These are phyloP conservation scores for Hypomyces perniciosus DNA, from an alignment of 2,329 filamentous ascomycete species.

Conservation along the genomic window DNA sequence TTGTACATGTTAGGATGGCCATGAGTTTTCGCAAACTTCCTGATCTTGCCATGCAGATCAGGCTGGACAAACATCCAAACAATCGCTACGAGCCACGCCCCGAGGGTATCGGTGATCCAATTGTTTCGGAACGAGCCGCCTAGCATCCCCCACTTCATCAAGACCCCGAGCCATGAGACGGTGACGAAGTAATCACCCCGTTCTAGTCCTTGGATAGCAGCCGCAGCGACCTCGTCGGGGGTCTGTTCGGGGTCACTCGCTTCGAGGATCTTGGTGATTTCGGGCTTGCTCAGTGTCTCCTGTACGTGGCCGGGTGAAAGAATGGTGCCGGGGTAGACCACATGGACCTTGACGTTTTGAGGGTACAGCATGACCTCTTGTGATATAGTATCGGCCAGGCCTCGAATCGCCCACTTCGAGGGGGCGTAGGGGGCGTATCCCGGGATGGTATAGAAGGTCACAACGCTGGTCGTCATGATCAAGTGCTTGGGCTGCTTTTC, in stretches of 20 bases:
- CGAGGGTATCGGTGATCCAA: constrained; percentile 53
- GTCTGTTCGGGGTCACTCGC: constrained; percentile 74
- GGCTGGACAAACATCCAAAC: constrained; percentile 53
- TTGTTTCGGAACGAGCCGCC: constrained; percentile 54
- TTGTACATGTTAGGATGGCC: constrained; percentile 50
- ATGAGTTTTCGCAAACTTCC: constrained; percentile 48
- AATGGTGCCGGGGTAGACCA: constrained; percentile 82
- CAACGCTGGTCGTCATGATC: constrained; percentile 76
- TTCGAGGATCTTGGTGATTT: constrained; percentile 72
- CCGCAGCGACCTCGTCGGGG: constrained; percentile 68
- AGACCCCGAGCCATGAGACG: constrained; percentile 62
- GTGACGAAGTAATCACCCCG: constrained; percentile 74
- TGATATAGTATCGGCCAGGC: constrained; percentile 73
- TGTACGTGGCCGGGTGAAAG: constrained; percentile 65
- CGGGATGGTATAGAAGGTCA: constrained; percentile 68
- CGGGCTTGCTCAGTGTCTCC: constrained; percentile 75
- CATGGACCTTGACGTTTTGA: constrained; percentile 71
- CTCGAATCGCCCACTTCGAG: constrained; percentile 77
- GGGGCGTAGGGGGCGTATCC: constrained; percentile 84
- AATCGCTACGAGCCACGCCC: constrained; percentile 47
- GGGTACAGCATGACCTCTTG: constrained; percentile 87
- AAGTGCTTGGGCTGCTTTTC: constrained; percentile 61
- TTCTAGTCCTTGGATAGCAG: constrained; percentile 68
- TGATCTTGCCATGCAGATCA: constrained; percentile 53
- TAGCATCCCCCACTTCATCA: constrained; percentile 61